A percentile compares a stretch with the other conserved stretches of the same genome.
Evolutionary conservation across 169 alveolate genomes (phyloP).

Genomic region (Perkinsus marinus): DNA sequence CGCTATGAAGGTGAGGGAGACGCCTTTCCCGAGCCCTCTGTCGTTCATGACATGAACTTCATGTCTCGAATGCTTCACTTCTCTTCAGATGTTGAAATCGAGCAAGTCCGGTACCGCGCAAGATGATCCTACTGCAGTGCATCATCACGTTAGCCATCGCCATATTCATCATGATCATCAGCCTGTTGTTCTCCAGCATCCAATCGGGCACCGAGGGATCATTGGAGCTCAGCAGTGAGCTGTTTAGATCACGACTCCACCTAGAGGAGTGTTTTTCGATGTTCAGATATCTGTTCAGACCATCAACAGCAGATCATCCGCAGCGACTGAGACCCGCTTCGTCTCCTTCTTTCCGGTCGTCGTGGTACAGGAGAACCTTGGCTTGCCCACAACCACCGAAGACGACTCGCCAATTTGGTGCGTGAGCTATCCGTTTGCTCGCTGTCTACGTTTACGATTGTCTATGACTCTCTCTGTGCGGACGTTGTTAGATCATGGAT

Average conservation of each 20-base stretch:
- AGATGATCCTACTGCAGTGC: not conserved
- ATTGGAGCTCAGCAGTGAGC: not conserved
- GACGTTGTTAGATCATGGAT: not conserved
- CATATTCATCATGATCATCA: not conserved
- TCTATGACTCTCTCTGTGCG: too few species aligned
- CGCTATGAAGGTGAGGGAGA: not conserved
- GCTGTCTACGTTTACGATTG: not conserved
- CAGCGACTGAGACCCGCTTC: not conserved
- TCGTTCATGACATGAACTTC: too few species aligned
- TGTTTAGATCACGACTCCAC: not conserved
- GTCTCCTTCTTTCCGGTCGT: not conserved
- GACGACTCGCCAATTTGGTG: not conserved
- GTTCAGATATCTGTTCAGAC: not conserved
- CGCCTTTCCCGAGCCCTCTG: not conserved
- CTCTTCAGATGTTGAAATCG: not conserved
- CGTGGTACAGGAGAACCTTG: not conserved
- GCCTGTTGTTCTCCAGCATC: not conserved
- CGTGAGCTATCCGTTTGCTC: not conserved
- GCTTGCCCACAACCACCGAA: not conserved
- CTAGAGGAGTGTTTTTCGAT: not conserved
- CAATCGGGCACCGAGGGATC: not conserved
- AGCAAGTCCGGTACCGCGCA: not conserved
- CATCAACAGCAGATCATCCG: not conserved
- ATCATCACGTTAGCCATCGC: not conserved
- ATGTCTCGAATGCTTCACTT: too few species aligned